Conservation (phyloP, 2,329 filamentous ascomycete species). For the Diaporthe sp. region DNA sequence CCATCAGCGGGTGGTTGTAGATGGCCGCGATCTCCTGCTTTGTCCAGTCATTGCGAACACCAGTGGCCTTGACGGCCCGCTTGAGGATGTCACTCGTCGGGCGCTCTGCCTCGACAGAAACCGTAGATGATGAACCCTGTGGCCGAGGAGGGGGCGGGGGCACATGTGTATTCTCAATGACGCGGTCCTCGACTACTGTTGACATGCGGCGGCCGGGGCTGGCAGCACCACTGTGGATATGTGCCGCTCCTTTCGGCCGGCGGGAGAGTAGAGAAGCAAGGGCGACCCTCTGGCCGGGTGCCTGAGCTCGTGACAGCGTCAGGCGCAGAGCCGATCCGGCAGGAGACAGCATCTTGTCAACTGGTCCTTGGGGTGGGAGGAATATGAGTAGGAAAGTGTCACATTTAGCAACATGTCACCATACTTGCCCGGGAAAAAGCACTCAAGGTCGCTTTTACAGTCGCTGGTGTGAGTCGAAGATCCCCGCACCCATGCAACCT, state of each 20-base stretch:
- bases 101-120: not conserved
- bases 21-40: conserved; percentile 84
- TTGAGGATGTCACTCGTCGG: conserved; percentile 49
- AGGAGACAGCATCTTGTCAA: conserved; percentile 19
- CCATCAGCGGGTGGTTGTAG: conserved; percentile 85
- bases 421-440: not conserved
- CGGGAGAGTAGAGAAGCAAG: conserved; percentile 9
- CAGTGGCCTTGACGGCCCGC: conserved; percentile 70
- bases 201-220: conserved; percentile 10
- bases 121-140: not conserved
- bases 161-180: conserved; percentile 12
- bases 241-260: conserved; percentile 10
- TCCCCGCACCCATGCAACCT: conserved; percentile 9
- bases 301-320: conserved; percentile 16
- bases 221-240: conserved; percentile 3
- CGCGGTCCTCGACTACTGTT: conserved; percentile 19
- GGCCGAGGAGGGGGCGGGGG: conserved; percentile 19
- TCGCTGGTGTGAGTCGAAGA: conserved; percentile 2
- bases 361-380: not conserved
- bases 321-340: conserved; percentile 6
- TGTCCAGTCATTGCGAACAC: conserved; percentile 81
- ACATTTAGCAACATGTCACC: conserved; percentile 8
- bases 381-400: not conserved
- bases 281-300: not conserved
- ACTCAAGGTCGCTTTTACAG: not conserved